These are phyloP conservation scores for Fusarium fracticaudum DNA, from an alignment of 2,329 filamentous ascomycete genomes.

Conservation along the genomic window DNA sequence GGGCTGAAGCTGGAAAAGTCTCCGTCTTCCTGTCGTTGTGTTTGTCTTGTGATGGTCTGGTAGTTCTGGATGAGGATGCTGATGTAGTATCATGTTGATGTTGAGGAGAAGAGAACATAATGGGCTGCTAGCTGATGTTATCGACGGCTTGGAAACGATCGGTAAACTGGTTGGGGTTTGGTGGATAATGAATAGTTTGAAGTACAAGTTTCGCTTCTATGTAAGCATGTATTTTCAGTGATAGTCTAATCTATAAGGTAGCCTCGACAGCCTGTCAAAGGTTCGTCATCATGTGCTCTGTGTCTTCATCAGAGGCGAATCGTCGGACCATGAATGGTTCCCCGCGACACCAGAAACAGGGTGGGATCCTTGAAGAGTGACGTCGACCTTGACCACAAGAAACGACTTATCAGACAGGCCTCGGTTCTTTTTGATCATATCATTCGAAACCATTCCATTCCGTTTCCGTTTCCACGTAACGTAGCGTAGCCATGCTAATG, in stretches of 20 bases:
- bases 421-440: not conserved
- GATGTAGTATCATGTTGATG: conserved; percentile 3
- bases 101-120: conserved; percentile 15
- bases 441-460: not conserved
- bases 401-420: conserved; percentile 1
- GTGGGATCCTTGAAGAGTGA: conserved; percentile 38
- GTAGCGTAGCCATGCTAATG: not conserved
- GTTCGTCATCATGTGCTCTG: conserved; percentile 40
- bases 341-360: conserved; percentile 39
- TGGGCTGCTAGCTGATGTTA: not conserved
- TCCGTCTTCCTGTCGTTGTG: not conserved
- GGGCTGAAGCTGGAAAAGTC: not conserved
- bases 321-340: conserved; percentile 31
- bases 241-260: not conserved
- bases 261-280: conserved; percentile 1
- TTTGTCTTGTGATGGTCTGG: conserved; percentile 1
- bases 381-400: conserved; percentile 30
- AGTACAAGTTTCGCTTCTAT: not conserved
- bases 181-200: not conserved
- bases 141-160: not conserved
- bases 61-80: not conserved
- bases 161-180: not conserved
- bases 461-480: not conserved
- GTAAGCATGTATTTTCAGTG: not conserved
- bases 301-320: conserved; percentile 25